These are phyloP conservation scores for Microdochium nivale DNA, from an alignment of 2,329 filamentous ascomycete genomes.

Conservation along the genomic window DNA sequence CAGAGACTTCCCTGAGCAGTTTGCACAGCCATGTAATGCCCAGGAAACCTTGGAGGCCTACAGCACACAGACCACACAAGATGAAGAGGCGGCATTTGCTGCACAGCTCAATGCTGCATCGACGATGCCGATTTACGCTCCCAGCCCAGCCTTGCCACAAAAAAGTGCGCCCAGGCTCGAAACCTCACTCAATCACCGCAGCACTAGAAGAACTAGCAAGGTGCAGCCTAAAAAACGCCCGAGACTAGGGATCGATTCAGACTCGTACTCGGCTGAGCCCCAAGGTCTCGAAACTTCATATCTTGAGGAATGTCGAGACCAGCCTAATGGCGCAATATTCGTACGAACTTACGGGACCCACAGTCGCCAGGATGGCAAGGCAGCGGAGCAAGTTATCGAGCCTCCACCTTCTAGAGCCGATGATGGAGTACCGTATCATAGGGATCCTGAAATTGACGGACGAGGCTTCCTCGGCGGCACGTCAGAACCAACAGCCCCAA, in stretches of 20 bases:
- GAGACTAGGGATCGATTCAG: conserved; percentile 13
- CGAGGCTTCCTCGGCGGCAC: conserved; percentile 2
- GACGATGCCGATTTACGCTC: neutral
- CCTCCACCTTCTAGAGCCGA: conserved; percentile 4
- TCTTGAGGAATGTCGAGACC: conserved; percentile 29
- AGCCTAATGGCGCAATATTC: conserved; percentile 23
- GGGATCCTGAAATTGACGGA: conserved; percentile 20
- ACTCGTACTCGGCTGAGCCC: conserved; percentile 33
- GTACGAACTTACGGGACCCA: conserved; percentile 23
- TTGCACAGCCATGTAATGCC: conserved; percentile 31
- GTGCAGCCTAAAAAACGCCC: conserved; percentile 2
- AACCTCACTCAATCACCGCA: conserved; percentile 1
- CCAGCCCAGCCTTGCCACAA: neutral
- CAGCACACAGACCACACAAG: conserved; percentile 1
- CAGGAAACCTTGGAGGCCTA: conserved; percentile 6
- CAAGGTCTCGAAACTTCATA: conserved; percentile 41
- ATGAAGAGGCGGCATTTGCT: neutral
- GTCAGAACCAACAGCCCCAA: conserved; percentile 3
- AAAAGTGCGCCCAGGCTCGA: neutral
- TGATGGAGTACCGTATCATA: conserved; percentile 9
- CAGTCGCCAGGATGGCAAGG: conserved; percentile 3
- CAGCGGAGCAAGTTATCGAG: conserved; percentile 3
- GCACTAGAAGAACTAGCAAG: conserved; percentile 1
- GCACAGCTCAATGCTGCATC: neutral
- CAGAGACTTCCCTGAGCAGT: conserved; percentile 45